phyloP scores from a whole-genome alignment of 495 filamentous ascomycete species.

The Hypomontagnella submonticulosa region DNA sequence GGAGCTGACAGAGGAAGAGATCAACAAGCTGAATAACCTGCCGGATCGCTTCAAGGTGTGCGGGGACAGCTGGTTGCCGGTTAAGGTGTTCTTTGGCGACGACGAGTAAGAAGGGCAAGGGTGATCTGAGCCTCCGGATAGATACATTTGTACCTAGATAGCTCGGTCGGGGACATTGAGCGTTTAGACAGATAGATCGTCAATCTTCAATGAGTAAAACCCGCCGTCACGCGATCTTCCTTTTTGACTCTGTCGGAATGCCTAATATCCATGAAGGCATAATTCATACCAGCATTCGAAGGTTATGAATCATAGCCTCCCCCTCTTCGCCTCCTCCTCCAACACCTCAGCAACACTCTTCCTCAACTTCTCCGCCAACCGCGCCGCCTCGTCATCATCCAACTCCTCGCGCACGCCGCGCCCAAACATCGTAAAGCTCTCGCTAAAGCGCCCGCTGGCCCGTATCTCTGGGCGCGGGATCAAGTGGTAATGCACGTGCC shows the following conservation, averaged over 20 bases:
- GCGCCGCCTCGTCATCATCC: slow-evolving; percentile 83
- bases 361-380: slow-evolving; percentile 71
- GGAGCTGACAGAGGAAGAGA: slow-evolving; percentile 71
- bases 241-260: not conserved
- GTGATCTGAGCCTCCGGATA: not conserved
- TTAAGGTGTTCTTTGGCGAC: slow-evolving; percentile 89
- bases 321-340: slow-evolving; percentile 58
- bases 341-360: slow-evolving; percentile 65
- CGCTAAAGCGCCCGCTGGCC: slow-evolving; percentile 53
- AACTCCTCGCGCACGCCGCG: slow-evolving; percentile 82
- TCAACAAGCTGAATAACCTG: slow-evolving; percentile 69
- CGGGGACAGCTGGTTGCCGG: slow-evolving; percentile 73
- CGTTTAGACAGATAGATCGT: slow-evolving; percentile 40
- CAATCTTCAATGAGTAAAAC: slow-evolving; percentile 25
- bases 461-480: slow-evolving; percentile 75
- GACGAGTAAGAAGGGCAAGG: slow-evolving; percentile 66
- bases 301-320: slow-evolving; percentile 37
- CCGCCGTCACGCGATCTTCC: not conserved
- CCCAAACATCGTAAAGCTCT: slow-evolving; percentile 85
- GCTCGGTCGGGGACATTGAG: slow-evolving; percentile 11
- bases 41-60: slow-evolving; percentile 81
- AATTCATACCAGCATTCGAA: not conserved
- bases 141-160: slow-evolving; percentile 3
- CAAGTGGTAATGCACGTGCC: slow-evolving; percentile 92
- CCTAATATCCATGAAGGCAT: not conserved